Conservation (phyloP, 2,329 filamentous ascomycete genomes). For the Paradendryphiella salina region DNA sequence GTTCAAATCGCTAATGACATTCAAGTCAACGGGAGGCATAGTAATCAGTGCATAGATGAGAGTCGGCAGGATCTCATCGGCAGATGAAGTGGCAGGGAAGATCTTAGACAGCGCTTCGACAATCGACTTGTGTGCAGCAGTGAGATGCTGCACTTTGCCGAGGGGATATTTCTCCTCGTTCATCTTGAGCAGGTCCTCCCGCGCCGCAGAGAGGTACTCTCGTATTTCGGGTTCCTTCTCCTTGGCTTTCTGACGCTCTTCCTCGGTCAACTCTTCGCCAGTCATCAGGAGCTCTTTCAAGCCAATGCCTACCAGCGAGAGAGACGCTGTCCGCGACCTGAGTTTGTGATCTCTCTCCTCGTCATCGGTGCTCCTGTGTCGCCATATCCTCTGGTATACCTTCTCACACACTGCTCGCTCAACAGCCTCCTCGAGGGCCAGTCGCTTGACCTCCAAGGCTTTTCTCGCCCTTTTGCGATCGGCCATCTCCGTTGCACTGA, state of each 20-base stretch:
- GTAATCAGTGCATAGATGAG: conserved; percentile 96
- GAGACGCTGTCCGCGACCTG: conserved; percentile 87
- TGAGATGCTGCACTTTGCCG: conserved; percentile 87
- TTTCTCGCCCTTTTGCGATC: conserved; percentile 77
- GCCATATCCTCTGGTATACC: conserved; percentile 83
- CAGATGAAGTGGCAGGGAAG: conserved; percentile 76
- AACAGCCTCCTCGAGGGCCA: conserved; percentile 83
- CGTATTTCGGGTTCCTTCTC: conserved; percentile 67
- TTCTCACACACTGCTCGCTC: conserved; percentile 83
- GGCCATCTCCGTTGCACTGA: conserved; percentile 82
- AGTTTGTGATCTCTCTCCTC: conserved; percentile 94
- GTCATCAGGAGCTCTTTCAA: conserved; percentile 72
- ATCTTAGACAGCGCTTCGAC: conserved; percentile 77
- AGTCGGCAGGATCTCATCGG: conserved; percentile 95
- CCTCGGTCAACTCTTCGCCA: conserved; percentile 58
- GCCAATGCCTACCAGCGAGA: conserved; percentile 89
- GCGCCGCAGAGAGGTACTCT: conserved; percentile 70
- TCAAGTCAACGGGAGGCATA: conserved; percentile 79
- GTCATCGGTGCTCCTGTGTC: conserved; percentile 87
- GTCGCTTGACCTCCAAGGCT: conserved; percentile 74
- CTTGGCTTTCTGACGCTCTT: conserved; percentile 59
- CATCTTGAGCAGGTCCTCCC: conserved; percentile 74
- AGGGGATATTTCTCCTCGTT: conserved; percentile 83
- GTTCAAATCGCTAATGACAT: conserved; percentile 89
- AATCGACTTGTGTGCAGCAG: conserved; percentile 87